Evolutionary conservation across 2,329 filamentous ascomycete genomes (phyloP), one percentile per base, ranked within the genome.

Genomic region (Alternaria panax): DNA sequence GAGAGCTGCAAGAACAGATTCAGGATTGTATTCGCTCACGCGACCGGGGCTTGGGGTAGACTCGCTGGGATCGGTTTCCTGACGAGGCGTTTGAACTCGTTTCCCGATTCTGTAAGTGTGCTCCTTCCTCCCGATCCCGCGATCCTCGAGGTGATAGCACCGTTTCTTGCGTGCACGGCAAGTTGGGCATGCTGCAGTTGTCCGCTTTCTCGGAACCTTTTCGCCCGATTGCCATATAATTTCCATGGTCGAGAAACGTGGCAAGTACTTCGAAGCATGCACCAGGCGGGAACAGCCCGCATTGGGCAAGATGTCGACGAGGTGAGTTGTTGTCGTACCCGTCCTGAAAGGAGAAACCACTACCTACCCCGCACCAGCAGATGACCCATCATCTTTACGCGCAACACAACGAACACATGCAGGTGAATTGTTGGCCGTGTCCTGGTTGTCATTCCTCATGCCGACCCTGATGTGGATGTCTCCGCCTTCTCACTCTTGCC

Each of bases 1-100:
- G 8, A 56, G 45, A 51, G 53, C 53, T 42, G 36, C 36, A 11
- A 56, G 53, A 12, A 56, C 28, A 6, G 53, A 56, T 20, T 48
- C 53, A 11, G 53, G 53, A 11, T 56, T 56, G 16, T 56, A 56
- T 43, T 56, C 53, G 45, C 53, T 56, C 11, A 56, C 53, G n/a
- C 53, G 45, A 22, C 53, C 53, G 18, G 53, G 53, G 7, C 53
- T 56, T 27, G 28, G 36, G 4, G 7, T 51, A 2, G 53, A 28
- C 4, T 50, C 47, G 27, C 53, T 16, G 7, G 12, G 34, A 12
- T 38, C 32, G 11, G 4, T 36, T n/a, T 6, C 25, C 12, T 14
- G 30, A 20, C 7, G 16, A 7, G 45, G 16, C 22, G 18, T 24
- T 27, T 56, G 36, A 25, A 30, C 24, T 20, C 0, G 36, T 7